Conservation (phyloP, 2,329 filamentous ascomycete genomes). For the Sarocladium strictum region DNA sequence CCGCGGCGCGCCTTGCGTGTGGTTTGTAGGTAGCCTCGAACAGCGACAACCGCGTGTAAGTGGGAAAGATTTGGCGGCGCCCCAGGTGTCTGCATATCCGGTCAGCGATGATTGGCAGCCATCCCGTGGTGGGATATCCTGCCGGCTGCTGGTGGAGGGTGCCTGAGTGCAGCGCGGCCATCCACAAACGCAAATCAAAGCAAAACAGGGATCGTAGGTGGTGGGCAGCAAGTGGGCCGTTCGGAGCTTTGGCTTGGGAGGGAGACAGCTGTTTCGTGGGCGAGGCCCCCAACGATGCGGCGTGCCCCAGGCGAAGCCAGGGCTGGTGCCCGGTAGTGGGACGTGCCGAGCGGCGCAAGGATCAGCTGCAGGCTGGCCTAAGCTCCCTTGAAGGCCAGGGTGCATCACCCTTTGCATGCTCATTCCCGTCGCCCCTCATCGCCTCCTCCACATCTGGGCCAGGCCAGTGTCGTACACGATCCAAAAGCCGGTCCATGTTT, state of each 20-base stretch:
- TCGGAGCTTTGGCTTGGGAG: slow-evolving; percentile 8
- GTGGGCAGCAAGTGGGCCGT: not conserved
- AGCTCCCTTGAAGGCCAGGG: slow-evolving; percentile 2
- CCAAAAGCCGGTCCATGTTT: too few species aligned
- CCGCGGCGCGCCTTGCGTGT: not conserved
- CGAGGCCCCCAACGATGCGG: not conserved
- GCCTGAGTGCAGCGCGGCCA: not conserved
- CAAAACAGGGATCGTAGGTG: slow-evolving; percentile 6
- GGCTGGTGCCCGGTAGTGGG: slow-evolving; percentile 5
- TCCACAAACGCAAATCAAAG: slow-evolving; percentile 8
- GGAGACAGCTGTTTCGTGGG: slow-evolving; percentile 1
- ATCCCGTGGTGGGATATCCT: slow-evolving; percentile 2
- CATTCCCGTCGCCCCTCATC: not conserved
- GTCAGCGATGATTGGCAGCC: slow-evolving; percentile 8
- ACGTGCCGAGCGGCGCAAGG: slow-evolving; percentile 9
- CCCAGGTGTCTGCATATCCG: not conserved
- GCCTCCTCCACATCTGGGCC: not conserved
- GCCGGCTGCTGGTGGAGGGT: slow-evolving; percentile 6
- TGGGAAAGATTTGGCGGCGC: not conserved
- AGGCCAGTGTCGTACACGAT: not conserved
- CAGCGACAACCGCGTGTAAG: slow-evolving; percentile 4
- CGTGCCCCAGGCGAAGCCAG: slow-evolving; percentile 4
- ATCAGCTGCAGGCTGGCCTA: slow-evolving; percentile 5
- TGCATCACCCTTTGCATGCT: not conserved
- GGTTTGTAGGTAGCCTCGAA: not conserved